Evolutionary conservation across 495 filamentous ascomycete genomes (phyloP).

Genomic region (Podospora fimiseda): DNA sequence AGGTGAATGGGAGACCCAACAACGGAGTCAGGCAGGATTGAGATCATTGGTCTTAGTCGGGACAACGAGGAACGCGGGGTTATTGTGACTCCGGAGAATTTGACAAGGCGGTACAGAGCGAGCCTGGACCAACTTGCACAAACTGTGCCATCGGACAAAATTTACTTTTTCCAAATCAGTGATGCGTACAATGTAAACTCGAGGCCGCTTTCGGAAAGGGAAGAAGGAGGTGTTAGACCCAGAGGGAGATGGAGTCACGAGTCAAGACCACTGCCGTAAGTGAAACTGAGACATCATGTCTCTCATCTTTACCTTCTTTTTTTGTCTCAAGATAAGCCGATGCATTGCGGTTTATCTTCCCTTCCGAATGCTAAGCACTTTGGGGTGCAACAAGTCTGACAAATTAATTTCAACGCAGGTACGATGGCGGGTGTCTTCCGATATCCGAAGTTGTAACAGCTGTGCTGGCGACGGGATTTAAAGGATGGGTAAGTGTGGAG

Average conservation of each 20-base stretch:
- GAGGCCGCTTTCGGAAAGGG: constrained; percentile 41
- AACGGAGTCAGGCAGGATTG: constrained; percentile 53
- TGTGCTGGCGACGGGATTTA: constrained; percentile 64
- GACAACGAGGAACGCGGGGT: background rate
- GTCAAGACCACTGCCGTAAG: constrained; percentile 56
- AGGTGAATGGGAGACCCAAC: constrained; percentile 70
- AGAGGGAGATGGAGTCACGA: constrained; percentile 67
- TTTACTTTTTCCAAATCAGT: constrained; percentile 69
- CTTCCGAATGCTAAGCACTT: too few relatives aligned
- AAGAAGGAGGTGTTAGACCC: constrained; percentile 45
- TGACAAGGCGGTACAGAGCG: constrained; percentile 44
- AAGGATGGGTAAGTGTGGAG: constrained; percentile 69
- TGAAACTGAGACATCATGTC: background rate
- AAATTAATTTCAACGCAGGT: constrained; percentile 19
- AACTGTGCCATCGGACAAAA: constrained; percentile 62
- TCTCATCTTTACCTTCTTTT: background rate
- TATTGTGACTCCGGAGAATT: constrained; percentile 19
- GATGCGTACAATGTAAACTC: constrained; percentile 63
- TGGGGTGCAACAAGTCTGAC: too few relatives aligned
- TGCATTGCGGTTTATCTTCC: too few relatives aligned
- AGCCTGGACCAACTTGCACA: constrained; percentile 50
- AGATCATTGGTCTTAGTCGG: too few relatives aligned
- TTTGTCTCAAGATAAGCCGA: background rate
- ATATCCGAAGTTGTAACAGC: constrained; percentile 58
- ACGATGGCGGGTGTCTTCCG: constrained; percentile 66